Percentiles rank a stretch among this genome's conserved stretches.
Conservation (phyloP, 2,329 filamentous ascomycete genomes). For the Microsporum canis region DNA sequence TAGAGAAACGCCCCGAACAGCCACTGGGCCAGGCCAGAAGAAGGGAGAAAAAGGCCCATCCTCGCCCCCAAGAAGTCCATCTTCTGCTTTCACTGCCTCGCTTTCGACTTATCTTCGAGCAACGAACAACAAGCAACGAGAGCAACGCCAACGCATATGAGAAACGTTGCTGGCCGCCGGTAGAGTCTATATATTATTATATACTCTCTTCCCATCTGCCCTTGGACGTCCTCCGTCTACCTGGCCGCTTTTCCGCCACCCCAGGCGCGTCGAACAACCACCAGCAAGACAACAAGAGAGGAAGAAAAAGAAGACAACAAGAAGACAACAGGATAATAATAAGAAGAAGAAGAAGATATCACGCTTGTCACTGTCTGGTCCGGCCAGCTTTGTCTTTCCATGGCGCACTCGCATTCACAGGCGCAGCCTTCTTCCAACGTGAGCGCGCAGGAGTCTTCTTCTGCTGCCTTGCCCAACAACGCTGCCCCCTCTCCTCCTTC, state of each 20-base stretch:
- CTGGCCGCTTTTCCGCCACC: background rate
- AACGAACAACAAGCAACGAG: too few relatives aligned
- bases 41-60: too few relatives aligned
- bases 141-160: too few relatives aligned
- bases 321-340: background rate
- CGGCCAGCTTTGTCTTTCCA: background rate
- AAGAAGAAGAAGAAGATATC: background rate
- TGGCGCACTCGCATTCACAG: constrained; percentile 2
- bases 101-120: too few relatives aligned
- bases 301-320: background rate
- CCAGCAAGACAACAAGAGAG: background rate
- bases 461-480: constrained; percentile 31
- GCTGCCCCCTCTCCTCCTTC: constrained; percentile 53
- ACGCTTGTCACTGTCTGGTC: background rate
- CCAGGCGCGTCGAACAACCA: background rate
- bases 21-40: too few relatives aligned
- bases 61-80: too few relatives aligned
- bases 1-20: too few relatives aligned
- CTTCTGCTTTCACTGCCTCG: too few relatives aligned
- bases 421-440: constrained; percentile 1
- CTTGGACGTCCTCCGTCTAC: background rate
- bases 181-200: too few relatives aligned
- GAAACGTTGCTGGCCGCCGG: too few relatives aligned
- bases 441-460: constrained; percentile 5
- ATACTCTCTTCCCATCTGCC: background rate